These are phyloP conservation scores for Stropharia rugosoannulata DNA, from an alignment of 768 basidiomycete species.

Conservation along the genomic window DNA sequence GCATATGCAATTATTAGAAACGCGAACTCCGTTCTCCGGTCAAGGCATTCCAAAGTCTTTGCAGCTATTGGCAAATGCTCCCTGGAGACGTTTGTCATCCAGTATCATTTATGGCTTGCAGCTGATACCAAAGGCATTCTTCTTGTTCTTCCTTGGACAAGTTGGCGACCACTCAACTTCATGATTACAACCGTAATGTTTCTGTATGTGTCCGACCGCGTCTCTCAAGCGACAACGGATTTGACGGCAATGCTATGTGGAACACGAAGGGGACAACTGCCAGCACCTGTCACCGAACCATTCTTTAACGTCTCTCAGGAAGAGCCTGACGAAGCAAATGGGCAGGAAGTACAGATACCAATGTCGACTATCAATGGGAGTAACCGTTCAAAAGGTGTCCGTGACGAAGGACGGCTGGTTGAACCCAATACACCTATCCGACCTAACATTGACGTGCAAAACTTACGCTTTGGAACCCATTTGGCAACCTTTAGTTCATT, in stretches of 20 bases:
- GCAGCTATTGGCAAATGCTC: slow-evolving; percentile 86
- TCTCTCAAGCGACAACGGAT: slow-evolving; percentile 72
- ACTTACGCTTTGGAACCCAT: too few species aligned
- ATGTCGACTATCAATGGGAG: slow-evolving; percentile 12
- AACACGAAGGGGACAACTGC: slow-evolving; percentile 17
- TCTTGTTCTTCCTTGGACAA: slow-evolving; percentile 71
- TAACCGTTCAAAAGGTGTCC: slow-evolving; percentile 20
- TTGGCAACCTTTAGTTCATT: slow-evolving; percentile 1
- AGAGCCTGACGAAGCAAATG: slow-evolving; percentile 9
- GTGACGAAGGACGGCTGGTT: slow-evolving; percentile 10
- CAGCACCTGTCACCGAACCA: slow-evolving; percentile 18
- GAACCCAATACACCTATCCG: slow-evolving; percentile 40
- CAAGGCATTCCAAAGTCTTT: slow-evolving; percentile 66
- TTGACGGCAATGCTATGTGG: slow-evolving; percentile 62
- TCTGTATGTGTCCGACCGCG: slow-evolving; percentile 75
- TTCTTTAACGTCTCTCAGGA: not conserved
- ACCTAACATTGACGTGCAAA: slow-evolving; percentile 20
- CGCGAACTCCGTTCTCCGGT: slow-evolving; percentile 67
- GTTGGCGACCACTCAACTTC: slow-evolving; percentile 77
- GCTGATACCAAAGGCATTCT: slow-evolving; percentile 83
- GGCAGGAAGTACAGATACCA: slow-evolving; percentile 21
- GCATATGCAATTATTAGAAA: slow-evolving; percentile 80
- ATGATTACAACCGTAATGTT: slow-evolving; percentile 75
- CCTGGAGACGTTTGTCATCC: slow-evolving; percentile 89
- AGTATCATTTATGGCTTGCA: slow-evolving; percentile 87